Evolutionary conservation across 2,329 filamentous ascomycete species (phyloP).

Genomic region (Aspergillus puulaauensis): DNA sequence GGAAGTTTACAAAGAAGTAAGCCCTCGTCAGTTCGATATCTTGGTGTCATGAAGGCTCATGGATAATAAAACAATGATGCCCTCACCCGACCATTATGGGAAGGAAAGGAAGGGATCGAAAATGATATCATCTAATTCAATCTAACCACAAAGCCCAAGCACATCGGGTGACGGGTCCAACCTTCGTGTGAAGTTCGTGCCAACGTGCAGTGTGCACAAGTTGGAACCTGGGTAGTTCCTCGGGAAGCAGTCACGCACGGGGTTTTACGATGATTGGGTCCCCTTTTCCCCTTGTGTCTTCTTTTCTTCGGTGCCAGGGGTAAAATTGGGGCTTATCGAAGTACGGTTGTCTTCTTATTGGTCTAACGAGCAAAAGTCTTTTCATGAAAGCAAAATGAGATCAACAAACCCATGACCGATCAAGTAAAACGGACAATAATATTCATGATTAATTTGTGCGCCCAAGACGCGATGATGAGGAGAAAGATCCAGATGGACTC

Average conservation of each 20-base stretch:
- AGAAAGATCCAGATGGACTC: neutral
- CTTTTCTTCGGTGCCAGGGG: neutral
- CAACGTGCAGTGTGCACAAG: neutral
- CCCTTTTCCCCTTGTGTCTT: constrained; percentile 6
- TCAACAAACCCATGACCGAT: neutral
- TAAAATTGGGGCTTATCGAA: constrained; percentile 6
- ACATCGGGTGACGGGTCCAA: neutral
- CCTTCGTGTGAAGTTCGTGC: no score
- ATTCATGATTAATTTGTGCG: neutral
- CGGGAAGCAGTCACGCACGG: neutral
- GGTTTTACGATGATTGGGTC: constrained; percentile 5
- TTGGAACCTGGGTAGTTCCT: neutral
- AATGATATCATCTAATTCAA: neutral
- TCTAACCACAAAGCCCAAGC: neutral
- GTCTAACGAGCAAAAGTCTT: neutral
- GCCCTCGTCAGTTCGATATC: neutral
- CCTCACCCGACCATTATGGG: neutral
- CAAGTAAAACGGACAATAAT: neutral
- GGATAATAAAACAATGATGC: neutral
- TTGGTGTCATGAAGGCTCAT: neutral
- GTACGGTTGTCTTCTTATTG: neutral
- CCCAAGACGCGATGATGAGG: neutral
- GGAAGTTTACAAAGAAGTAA: neutral
- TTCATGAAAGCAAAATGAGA: constrained; percentile 1
- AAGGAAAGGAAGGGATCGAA: neutral